Evolutionary conservation across 2,329 filamentous ascomycete genomes (phyloP), one percentile per base, ranked within the genome.

Genomic region (Hymenoscyphus infarciens): DNA sequence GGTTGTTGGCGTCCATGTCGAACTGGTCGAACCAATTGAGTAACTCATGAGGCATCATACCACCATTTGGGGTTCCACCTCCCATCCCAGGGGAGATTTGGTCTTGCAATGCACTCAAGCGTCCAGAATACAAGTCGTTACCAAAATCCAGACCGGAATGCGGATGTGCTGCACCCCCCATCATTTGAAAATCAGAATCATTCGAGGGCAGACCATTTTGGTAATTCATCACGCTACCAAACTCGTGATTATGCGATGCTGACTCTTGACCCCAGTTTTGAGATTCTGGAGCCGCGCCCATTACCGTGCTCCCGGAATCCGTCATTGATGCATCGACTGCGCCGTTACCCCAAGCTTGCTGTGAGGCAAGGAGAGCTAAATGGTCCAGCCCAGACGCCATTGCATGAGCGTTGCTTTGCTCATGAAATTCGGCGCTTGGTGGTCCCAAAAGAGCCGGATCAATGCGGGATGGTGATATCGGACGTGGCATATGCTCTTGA

Each of bases 21-120:
- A 69, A 69, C 57, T 69, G 67, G 55, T 69, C 67, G 52, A 69
- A 69, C 67, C 67, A 69, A 53, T 67, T 69, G 33, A 68, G 64
- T 10, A 69, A 53, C 56, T 67, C 67, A 45, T 66, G 61, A 8
- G 66, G 67, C 67, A 69, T 69, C 35, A 68, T 60, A 11, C 64
- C 58, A 2, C 64, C 63, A 56, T 67, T 66, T 35, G 64, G 64
- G 49, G 63, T 64, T 16, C 66, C 58, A 53, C 53, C 63, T 13
- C 63, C 62, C 62, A 69, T 68, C 45, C 62, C 64, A 25, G 66
- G 67, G 1, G 64, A 60, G 25, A 69, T 63, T 2, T 66, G 66
- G 33, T 64, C 64, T 27, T 65, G 64, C 38, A 66, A 62, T n/a
- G 61, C 63, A 60, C 61, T 61, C 8, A 64, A 27, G 22, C 66